These are phyloP conservation scores for Moesziomyces globuligerus DNA, from an alignment of 1,284 basidiomycete genomes.

Conservation along the genomic window DNA sequence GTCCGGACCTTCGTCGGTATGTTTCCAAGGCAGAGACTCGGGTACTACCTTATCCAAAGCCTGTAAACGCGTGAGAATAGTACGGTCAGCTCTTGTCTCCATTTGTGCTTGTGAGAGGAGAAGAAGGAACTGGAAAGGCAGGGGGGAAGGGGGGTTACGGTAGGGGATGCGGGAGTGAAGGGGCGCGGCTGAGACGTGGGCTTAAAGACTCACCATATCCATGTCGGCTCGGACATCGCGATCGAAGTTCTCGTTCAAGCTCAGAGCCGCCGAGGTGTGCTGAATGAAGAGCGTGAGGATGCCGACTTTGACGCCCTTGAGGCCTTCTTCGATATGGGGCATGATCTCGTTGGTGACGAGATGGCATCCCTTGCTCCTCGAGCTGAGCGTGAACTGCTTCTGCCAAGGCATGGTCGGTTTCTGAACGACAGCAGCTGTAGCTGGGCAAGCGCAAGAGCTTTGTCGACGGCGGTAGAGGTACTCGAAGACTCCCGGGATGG, in stretches of 20 bases:
- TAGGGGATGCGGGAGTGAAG: too few species aligned
- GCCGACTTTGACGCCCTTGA: slow-evolving; percentile 69
- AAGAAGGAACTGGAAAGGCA: neutral
- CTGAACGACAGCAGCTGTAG: neutral
- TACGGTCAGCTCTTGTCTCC: too few species aligned
- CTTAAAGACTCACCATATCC: slow-evolving; percentile 69
- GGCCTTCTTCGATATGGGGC: slow-evolving; percentile 77
- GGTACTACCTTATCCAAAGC: slow-evolving; percentile 81
- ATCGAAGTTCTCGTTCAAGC: slow-evolving; percentile 87
- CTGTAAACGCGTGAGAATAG: slow-evolving; percentile 11
- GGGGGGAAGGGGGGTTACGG: too few species aligned
- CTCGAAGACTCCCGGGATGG: slow-evolving; percentile 42
- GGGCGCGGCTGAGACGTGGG: too few species aligned
- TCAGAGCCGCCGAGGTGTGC: slow-evolving; percentile 89
- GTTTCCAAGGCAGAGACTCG: slow-evolving; percentile 83
- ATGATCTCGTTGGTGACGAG: slow-evolving; percentile 85
- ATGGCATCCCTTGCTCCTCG: slow-evolving; percentile 74
- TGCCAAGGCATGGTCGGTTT: slow-evolving; percentile 83
- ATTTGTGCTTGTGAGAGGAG: too few species aligned
- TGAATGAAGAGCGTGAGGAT: slow-evolving; percentile 74
- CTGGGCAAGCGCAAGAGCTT: slow-evolving; percentile 1
- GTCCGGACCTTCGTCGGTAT: slow-evolving; percentile 79
- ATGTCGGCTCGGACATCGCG: slow-evolving; percentile 72
- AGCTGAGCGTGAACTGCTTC: slow-evolving; percentile 77
- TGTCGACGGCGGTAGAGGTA: slow-evolving; percentile 18